Conservation (phyloP, 768 basidiomycete species). For the Auricularia cornea region DNA sequence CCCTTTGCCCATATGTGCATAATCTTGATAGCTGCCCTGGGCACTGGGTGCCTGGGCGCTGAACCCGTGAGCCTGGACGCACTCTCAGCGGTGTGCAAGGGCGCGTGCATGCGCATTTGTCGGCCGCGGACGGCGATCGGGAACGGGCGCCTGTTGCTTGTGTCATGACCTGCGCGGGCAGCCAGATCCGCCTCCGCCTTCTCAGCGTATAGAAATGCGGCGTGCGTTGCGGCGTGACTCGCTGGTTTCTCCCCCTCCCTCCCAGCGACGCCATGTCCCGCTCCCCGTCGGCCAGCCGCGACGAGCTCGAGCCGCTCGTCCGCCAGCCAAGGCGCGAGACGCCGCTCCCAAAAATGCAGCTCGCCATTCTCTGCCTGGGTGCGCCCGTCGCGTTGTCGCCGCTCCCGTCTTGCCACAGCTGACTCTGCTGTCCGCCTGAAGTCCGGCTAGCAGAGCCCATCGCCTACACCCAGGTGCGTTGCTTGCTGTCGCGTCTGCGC, state of each 20-base stretch:
- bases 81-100: too few species aligned
- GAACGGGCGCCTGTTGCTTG: not conserved
- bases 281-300: conserved; percentile 6
- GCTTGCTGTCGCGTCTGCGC: not conserved
- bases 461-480: conserved; percentile 33
- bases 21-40: too few species aligned
- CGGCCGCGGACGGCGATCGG: not conserved
- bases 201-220: not conserved
- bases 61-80: too few species aligned
- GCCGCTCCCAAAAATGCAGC: conserved; percentile 45
- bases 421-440: too few species aligned
- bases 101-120: not conserved
- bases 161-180: not conserved
- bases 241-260: not conserved
- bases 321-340: conserved; percentile 19
- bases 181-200: not conserved
- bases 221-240: not conserved
- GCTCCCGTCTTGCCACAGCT: too few species aligned
- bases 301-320: conserved; percentile 27
- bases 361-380: conserved; percentile 40
- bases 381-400: conserved; percentile 37
- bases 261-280: not conserved
- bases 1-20: too few species aligned
- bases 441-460: not conserved
- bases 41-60: too few species aligned